Evolutionary conservation across 1,284 basidiomycete species (phyloP).

Genomic region (Sanghuangporus weigelae): DNA sequence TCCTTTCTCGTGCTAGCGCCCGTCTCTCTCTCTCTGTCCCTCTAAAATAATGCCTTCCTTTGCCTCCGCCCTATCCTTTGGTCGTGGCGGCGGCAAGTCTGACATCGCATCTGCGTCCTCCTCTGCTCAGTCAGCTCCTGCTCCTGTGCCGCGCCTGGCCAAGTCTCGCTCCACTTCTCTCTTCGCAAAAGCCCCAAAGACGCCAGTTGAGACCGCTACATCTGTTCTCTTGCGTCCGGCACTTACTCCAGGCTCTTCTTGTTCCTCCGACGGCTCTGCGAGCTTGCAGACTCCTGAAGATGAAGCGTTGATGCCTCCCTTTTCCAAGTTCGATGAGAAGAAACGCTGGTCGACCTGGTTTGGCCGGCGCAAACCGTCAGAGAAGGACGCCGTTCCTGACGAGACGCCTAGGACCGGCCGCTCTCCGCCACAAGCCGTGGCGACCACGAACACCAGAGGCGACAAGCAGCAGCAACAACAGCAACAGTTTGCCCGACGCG

Average conservation of each 20-base stretch:
- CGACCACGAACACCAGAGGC: constrained; percentile 17
- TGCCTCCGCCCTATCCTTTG: constrained; percentile 48
- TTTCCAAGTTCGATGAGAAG: constrained; percentile 31
- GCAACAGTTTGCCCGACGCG: constrained; percentile 1
- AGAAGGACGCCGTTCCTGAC: constrained; percentile 19
- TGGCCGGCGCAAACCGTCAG: constrained; percentile 44
- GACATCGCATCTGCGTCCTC: constrained; percentile 25
- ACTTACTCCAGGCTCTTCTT: constrained; percentile 41
- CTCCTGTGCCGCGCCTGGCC: constrained; percentile 19
- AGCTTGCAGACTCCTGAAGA: constrained; percentile 59
- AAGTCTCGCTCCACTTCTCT: constrained; percentile 13
- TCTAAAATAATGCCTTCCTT: constrained; percentile 44
- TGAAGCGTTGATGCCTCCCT: constrained; percentile 38
- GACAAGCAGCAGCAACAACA: constrained; percentile 15
- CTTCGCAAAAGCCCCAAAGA: constrained; percentile 27
- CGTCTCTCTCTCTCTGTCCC: not conserved
- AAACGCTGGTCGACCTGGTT: constrained; percentile 38
- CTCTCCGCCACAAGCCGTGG: not conserved
- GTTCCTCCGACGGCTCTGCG: constrained; percentile 55
- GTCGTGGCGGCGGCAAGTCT: constrained; percentile 44
- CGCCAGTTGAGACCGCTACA: constrained; percentile 19
- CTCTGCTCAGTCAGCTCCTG: constrained; percentile 19
- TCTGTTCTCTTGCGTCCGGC: constrained; percentile 9
- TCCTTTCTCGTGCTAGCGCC: not conserved
- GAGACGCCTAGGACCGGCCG: not conserved